Base-by-base conservation (phyloP, 768 basidiomycete genomes). In the Dacryopinax primogenitus region DNA sequence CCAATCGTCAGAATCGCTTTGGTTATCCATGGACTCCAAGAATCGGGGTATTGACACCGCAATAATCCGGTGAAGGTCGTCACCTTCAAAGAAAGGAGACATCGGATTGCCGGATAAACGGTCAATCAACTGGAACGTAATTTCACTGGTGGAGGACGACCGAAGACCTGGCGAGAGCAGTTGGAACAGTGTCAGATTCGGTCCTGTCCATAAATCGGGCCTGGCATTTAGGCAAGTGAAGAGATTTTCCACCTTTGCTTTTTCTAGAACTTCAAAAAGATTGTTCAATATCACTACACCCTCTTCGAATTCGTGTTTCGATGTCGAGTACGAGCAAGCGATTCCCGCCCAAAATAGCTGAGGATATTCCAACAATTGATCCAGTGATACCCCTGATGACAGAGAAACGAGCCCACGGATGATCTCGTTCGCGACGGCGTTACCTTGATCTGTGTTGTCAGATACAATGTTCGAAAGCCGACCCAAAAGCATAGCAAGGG, bases 1-100 rank as follows among this genome's bases (percentile, higher is more conserved):
- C 13, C 79, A 72, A 35, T 81, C 81, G 67, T 88, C 85, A 33
- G 80, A 74, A 44, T 73, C 74, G 58, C 88, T 6, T 3, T 30
- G 88, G 21, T 78, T 76, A 33, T 82, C 75, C 85, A 92, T 90
- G 6, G 86, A 85, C 63, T 87, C 84, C 30, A 96, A 75, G 74
- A 90, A 93, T 86, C 88, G 92, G 0, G 93, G 92, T n/a, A 97
- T 76, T 1, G 84, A 83, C 3, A 87, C 77, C 0, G 90, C 84
- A 73, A 92, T 73, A 34, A 73, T 68, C 51, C 74, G 68, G 16
- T 74, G 47, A 12, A 75, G 66, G 33, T 73, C 65, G 62, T 73
- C 72, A 28, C 62, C 65, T 6, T 69, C 63, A 16, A 32, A 28
- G 7, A 35, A n/a, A 2, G 28, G 23, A 33, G 32, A 62, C 2